Evolutionary conservation across 1,139 yeast species (phyloP), one percentile per base, ranked within the genome.

Genomic region (Kodamaea fungicola): DNA sequence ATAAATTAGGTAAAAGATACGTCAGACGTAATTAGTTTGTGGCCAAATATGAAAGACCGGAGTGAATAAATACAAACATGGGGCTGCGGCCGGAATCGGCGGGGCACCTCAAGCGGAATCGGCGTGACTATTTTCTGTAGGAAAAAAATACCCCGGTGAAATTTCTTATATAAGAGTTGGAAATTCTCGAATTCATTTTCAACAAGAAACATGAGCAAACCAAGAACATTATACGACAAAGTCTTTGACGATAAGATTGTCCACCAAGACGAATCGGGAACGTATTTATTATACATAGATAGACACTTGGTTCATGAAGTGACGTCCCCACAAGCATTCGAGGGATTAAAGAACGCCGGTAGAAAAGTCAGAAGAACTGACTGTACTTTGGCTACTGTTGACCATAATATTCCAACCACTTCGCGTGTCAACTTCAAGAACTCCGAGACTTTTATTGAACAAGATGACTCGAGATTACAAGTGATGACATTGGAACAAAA

Each of bases 321-420:
- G 39, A 92, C 98, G 1, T 89, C 97, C 27, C 98, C 98, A 25
- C 98, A 92, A 65, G 98, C 98, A 7, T 92, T 92, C 58, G 98
- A 92, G 67, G 97, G 97, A 30, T 76, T 92, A 53, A 76, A 74
- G 49, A 84, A 80, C 54, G 96, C 97, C 16, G 87, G 85, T 37
- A 81, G 98, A 70, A 61, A 64, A 42, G 96, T 92, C 37, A 83
- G 98, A 73, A 80, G 98, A 69, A 72, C 76, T 7, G 97, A 92
- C 64, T 90, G 97, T 67, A 92, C 97, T 35, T 75, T 92, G 51
- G 97, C 97, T 37, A 92, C 98, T 0, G 97, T 92, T 24, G 98
- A 92, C 64, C 98, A 92, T 74, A 92, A 92, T 61, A 92, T 92
- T 49, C 98, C 98, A 47, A 92, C 98, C 12, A 78, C 80, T 39